A percentile compares a stretch with the other conserved stretches of the same genome.
Evolutionary conservation across 768 basidiomycete genomes (phyloP).

Genomic region (Boletus tomentosulus): DNA sequence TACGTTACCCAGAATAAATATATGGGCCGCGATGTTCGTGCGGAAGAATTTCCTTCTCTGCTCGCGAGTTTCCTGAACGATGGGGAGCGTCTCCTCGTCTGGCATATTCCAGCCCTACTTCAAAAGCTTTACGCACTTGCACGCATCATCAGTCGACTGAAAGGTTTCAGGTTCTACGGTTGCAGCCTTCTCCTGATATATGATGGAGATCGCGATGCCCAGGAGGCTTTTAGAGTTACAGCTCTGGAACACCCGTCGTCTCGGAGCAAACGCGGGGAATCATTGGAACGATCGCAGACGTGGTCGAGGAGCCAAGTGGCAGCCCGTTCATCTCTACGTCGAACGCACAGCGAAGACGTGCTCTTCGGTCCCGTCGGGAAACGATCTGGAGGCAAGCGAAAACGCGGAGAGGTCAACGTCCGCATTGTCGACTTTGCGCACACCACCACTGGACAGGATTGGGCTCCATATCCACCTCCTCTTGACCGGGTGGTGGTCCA

Average conservation of each 20-base stretch:
- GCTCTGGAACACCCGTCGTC: constrained; percentile 61
- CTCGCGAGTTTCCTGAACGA: constrained; percentile 82
- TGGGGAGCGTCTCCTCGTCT: constrained; percentile 76
- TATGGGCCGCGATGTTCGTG: constrained; percentile 83
- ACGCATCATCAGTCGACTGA: constrained; percentile 80
- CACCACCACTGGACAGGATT: constrained; percentile 93
- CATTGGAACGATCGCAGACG: constrained; percentile 55
- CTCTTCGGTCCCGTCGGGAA: constrained; percentile 63
- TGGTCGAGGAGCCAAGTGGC: constrained; percentile 42
- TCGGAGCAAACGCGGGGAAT: constrained; percentile 73
- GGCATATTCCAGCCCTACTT: constrained; percentile 89
- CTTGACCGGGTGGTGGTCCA: constrained; percentile 36
- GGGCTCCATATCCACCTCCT: constrained; percentile 59
- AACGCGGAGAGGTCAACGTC: constrained; percentile 89
- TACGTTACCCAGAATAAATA: constrained; percentile 97
- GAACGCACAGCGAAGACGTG: constrained; percentile 78
- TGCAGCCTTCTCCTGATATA: constrained; percentile 96
- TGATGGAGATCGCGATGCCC: constrained; percentile 88
- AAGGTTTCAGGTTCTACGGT: constrained; percentile 98
- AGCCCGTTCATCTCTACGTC: constrained; percentile 49
- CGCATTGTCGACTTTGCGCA: constrained; percentile 99
- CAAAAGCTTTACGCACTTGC: constrained; percentile 94
- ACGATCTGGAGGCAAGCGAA: constrained; percentile 61
- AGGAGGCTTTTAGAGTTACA: constrained; percentile 65
- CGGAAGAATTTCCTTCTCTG: constrained; percentile 79